phyloP scores from a whole-genome alignment of 2,329 filamentous ascomycete genomes.

The Botrytis squamosa region DNA sequence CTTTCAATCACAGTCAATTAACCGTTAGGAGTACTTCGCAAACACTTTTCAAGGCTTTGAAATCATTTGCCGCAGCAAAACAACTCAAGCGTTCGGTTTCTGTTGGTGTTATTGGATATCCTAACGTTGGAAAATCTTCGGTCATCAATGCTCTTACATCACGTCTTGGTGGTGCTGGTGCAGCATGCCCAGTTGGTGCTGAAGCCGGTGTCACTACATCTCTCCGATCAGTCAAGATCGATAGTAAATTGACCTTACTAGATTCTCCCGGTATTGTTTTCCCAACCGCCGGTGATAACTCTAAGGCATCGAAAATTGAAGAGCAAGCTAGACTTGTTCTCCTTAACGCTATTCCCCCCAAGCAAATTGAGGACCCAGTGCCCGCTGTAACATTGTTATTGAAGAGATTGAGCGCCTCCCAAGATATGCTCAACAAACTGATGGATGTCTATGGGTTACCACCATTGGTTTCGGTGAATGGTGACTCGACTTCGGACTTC shows the following conservation, averaged over 20 bases:
- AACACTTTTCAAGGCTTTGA: constrained; percentile 83
- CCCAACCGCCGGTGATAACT: constrained; percentile 61
- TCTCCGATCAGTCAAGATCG: constrained; percentile 86
- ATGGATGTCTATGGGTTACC: constrained; percentile 82
- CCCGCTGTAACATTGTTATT: constrained; percentile 85
- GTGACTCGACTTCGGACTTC: constrained; percentile 85
- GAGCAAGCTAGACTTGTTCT: constrained; percentile 83
- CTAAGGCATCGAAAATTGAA: constrained; percentile 59
- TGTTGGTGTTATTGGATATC: constrained; percentile 92
- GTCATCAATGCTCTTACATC: constrained; percentile 91
- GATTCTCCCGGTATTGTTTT: constrained; percentile 96
- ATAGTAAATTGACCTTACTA: constrained; percentile 89
- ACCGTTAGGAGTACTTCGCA: constrained; percentile 83
- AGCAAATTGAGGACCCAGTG: constrained; percentile 89
- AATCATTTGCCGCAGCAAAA: constrained; percentile 79
- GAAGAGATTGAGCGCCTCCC: constrained; percentile 70
- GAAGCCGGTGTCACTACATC: constrained; percentile 91
- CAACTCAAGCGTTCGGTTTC: constrained; percentile 87
- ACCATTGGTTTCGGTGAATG: constrained; percentile 67
- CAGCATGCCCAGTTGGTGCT: constrained; percentile 82
- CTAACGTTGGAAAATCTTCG: constrained; percentile 94
- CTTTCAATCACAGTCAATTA: constrained; percentile 87
- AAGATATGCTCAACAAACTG: constrained; percentile 74
- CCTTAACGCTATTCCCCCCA: constrained; percentile 87
- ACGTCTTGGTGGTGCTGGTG: constrained; percentile 66